These are phyloP conservation scores for Peribolospora baueri DNA, from an alignment of 768 basidiomycete genomes.

Conservation along the genomic window DNA sequence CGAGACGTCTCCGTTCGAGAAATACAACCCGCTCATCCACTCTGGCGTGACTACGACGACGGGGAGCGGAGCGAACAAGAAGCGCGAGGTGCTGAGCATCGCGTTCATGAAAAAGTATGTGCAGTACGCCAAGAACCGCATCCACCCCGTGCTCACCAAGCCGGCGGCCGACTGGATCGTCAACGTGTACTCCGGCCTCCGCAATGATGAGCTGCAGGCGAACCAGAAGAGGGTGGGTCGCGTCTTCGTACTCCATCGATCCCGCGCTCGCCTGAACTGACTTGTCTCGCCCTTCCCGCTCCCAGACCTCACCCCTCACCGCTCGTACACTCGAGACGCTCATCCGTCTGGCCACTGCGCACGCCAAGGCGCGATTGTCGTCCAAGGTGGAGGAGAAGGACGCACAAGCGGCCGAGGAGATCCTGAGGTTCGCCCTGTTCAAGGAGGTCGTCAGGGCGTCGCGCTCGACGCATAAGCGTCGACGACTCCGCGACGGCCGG, in stretches of 20 bases:
- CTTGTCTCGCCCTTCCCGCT: constrained; percentile 6
- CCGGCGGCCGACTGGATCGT: constrained; percentile 88
- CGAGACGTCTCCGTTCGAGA: constrained; percentile 72
- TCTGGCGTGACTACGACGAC: constrained; percentile 45
- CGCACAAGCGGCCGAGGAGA: constrained; percentile 72
- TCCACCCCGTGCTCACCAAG: constrained; percentile 62
- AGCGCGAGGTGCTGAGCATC: constrained; percentile 69
- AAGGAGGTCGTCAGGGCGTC: constrained; percentile 76
- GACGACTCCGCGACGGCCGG: constrained; percentile 1
- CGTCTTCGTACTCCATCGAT: neutral
- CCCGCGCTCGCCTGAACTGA: neutral
- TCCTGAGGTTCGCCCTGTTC: constrained; percentile 90
- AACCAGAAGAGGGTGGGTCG: constrained; percentile 54
- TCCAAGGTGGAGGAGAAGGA: constrained; percentile 59
- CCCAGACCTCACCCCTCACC: constrained; percentile 81
- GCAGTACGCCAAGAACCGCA: constrained; percentile 80
- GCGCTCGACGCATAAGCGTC: constrained; percentile 17
- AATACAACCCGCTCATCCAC: constrained; percentile 85
- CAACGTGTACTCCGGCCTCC: constrained; percentile 63
- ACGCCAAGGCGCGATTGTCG: constrained; percentile 84
- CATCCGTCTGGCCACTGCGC: constrained; percentile 91
- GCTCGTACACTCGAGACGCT: constrained; percentile 96
- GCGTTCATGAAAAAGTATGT: constrained; percentile 95
- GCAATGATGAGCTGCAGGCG: constrained; percentile 75
- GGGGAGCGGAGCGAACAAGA: constrained; percentile 24